Evolutionary conservation across 208 protist species (phyloP), one percentile per base, ranked within the genome.

Genomic region (Crithidia expoeki): DNA sequence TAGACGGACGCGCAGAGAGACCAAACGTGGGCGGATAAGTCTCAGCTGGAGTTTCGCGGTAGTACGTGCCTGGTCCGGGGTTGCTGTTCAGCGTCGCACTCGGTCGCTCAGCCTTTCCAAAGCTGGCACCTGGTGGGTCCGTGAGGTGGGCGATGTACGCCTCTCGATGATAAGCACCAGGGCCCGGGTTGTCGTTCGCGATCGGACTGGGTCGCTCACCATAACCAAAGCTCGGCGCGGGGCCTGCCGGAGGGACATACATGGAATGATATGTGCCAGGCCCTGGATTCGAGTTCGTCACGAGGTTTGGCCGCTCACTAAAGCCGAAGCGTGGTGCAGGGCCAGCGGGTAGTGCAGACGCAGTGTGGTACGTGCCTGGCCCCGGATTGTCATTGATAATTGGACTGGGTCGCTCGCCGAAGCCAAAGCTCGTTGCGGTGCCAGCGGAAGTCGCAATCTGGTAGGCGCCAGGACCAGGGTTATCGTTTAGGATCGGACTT

Each of bases 381-480:
- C 80, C 80, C 4, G 72, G 71, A 27, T 50, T 51, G 44, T 32
- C 21, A 36, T 47, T 23, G 17, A 5, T 10, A 11, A 60, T 40
- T 4, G 49, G 25, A 25, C 49, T 25, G 7, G 19, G 12, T 12
- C 44, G 40, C 9, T 5, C 51, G 28, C 70, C 60, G 23, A 68
- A 63, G 3, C 44, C 42, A 33, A 60, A 75, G 28, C 40, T n/a
- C 55, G 58, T 50, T 16, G 33, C 47, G 25, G 12, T 25, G 47
- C 17, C 23, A n/a, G 21, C 49, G 47, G 12, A n/a, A 30, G 46
- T 28, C 42, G 27, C 38, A n/a, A n/a, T 50, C 42, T 80, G 65
- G 69, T 86, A 86, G n/a, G 68, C 58, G 17, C 80, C 80, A 32
- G 80, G 80, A 12, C 80, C 80, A 1, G 72, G 72, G 32, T 55